phyloP scores from a whole-genome alignment of 2,329 filamentous ascomycete genomes.

The Aspergillus costaricaensis region DNA sequence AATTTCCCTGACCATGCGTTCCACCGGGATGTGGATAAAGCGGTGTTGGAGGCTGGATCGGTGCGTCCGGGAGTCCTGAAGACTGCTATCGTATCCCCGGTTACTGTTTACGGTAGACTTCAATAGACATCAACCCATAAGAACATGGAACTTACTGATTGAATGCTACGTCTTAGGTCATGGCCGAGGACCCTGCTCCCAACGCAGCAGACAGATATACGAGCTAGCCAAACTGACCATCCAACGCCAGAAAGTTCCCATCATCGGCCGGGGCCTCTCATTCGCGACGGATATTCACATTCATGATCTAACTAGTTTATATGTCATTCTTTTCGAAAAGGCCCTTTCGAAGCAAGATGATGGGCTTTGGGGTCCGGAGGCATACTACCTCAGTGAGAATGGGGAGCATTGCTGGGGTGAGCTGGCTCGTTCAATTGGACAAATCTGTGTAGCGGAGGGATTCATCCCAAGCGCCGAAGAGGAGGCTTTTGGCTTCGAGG shows the following conservation, averaged over 20 bases:
- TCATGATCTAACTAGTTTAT: conserved; percentile 11
- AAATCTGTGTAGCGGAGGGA: background rate
- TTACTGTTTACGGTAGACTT: conserved; percentile 15
- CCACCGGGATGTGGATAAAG: conserved; percentile 16
- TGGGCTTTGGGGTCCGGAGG: conserved; percentile 9
- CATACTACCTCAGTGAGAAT: conserved; percentile 12
- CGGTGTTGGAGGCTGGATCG: conserved; percentile 10
- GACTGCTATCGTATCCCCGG: conserved; percentile 14
- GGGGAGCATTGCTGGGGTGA: conserved; percentile 15
- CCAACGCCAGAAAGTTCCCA: conserved; percentile 5
- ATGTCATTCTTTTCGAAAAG: conserved; percentile 5
- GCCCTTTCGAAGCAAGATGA: background rate
- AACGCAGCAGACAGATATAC: conserved; percentile 18
- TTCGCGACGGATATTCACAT: conserved; percentile 13
- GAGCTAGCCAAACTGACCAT: conserved; percentile 13
- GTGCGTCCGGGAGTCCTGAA: background rate
- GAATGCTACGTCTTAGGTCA: background rate
- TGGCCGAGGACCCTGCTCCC: conserved; percentile 15
- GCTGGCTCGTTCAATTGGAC: conserved; percentile 2
- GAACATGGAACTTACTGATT: too few species aligned
- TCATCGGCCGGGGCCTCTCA: conserved; percentile 13
- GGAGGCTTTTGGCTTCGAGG: background rate
- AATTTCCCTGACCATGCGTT: conserved; percentile 19
- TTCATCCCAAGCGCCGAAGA: background rate
- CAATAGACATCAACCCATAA: too few species aligned